Conservation (phyloP, 139 green algal species). For the Ostreobium quekettii region DNA sequence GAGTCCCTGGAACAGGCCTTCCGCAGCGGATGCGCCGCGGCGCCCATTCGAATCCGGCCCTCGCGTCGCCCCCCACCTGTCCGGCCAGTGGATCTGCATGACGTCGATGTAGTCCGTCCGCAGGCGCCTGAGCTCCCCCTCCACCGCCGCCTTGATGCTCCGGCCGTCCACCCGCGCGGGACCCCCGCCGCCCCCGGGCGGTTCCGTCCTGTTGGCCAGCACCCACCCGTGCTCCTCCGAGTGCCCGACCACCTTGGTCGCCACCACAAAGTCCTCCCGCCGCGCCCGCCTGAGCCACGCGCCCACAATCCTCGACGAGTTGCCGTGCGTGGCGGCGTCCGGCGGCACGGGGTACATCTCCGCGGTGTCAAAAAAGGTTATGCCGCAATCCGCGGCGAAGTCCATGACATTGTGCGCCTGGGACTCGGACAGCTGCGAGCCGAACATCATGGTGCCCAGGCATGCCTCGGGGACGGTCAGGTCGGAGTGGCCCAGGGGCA, state of each 20-base stretch:
- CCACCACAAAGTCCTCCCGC: constrained; percentile 52
- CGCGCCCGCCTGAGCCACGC: constrained; percentile 45
- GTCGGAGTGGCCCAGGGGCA: constrained; percentile 33
- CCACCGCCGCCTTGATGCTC: constrained; percentile 41
- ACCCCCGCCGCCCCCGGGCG: not conserved
- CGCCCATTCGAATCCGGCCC: too few relatives aligned
- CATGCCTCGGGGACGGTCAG: constrained; percentile 55
- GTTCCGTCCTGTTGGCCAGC: not conserved
- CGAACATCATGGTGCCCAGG: constrained; percentile 43
- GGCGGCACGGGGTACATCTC: constrained; percentile 55
- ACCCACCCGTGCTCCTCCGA: not conserved
- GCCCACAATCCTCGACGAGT: constrained; percentile 68
- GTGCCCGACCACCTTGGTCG: constrained; percentile 65
- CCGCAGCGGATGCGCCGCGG: too few relatives aligned
- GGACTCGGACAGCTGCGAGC: constrained; percentile 43
- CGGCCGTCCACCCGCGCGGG: constrained; percentile 25
- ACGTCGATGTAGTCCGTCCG: constrained; percentile 61
- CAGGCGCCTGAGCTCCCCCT: constrained; percentile 43
- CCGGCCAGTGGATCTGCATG: constrained; percentile 62
- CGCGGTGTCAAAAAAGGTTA: constrained; percentile 62
- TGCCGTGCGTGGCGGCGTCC: constrained; percentile 27
- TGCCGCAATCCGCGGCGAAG: constrained; percentile 33
- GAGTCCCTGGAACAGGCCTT: too few relatives aligned
- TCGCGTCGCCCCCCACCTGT: constrained; percentile 1
- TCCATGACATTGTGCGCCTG: constrained; percentile 45